Evolutionary conservation across 1,284 basidiomycete species (phyloP), one percentile per base, ranked within the genome.

Genomic region (Austroboletus niveus): DNA sequence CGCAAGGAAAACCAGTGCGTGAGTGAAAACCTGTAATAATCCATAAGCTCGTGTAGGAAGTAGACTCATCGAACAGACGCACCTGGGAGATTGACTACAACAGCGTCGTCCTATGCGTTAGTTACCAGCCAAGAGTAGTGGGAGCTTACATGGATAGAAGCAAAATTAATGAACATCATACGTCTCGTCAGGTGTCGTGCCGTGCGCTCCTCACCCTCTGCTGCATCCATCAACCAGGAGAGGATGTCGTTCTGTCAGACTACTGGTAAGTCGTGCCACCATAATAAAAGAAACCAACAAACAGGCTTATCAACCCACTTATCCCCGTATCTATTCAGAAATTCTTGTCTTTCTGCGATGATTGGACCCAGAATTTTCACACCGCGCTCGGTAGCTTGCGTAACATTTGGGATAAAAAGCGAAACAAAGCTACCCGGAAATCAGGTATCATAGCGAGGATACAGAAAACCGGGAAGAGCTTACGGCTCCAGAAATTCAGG

Each of bases 151-250:
- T 77, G 72, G n/a, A 77, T 66, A 4, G 73, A 65, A 0, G 67
- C 69, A 46, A 79, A 74, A 49, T 73, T 75, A 39, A 74, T 29
- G 1, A 54, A 11, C 10, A 77, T 57, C 5, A 77, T 34, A 12
- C 69, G 64, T 5, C 57, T 54, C 1, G 69, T 67, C 20, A 79
- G 52, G 12, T 60, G 61, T 27, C 60, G 52, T 0, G 66, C 49
- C 0, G 62, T 40, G 11, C 56, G 65, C 41, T 75, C 66, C 9
- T 65, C 59, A 5, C 63, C 68, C 7, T 65, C 57, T 2, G 70
- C 66, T 4, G 59, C 64, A n/a, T 78, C 72, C 52, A 79, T 66
- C 17, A 78, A 49, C 76, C 76, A 79, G 36, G 66, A 68, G 10
- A 82, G 56, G 39, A 74, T 48, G 52, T 76, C 74, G 48, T 73